Evolutionary conservation across 2,329 filamentous ascomycete species (phyloP).

Genomic region (Furcasterigmium furcatum): DNA sequence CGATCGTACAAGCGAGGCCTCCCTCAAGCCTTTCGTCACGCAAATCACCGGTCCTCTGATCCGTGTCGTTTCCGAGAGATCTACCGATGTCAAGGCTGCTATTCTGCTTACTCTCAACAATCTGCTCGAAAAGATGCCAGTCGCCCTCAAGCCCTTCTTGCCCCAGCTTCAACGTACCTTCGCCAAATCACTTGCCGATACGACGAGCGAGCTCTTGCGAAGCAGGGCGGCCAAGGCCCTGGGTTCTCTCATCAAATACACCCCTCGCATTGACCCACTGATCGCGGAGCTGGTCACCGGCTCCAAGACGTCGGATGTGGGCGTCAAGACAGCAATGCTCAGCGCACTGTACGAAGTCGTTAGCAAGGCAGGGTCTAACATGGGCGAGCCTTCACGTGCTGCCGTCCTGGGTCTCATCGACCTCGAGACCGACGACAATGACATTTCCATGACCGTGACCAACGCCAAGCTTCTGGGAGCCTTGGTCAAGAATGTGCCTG

Average conservation of each 20-base stretch:
- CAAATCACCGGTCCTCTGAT: slow-evolving; percentile 97
- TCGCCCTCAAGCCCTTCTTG: slow-evolving; percentile 92
- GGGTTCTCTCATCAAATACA: slow-evolving; percentile 92
- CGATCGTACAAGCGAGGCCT: slow-evolving; percentile 83
- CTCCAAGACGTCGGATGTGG: slow-evolving; percentile 82
- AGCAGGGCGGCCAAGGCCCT: slow-evolving; percentile 89
- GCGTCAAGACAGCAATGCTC: slow-evolving; percentile 93
- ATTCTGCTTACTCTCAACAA: slow-evolving; percentile 95
- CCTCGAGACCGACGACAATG: slow-evolving; percentile 71
- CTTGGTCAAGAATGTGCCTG: slow-evolving; percentile 79
- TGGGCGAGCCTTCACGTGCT: slow-evolving; percentile 85
- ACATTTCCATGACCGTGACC: slow-evolving; percentile 79
- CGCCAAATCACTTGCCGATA: slow-evolving; percentile 90
- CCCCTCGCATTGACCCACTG: slow-evolving; percentile 89
- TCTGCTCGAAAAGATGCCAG: slow-evolving; percentile 91
- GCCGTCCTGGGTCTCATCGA: slow-evolving; percentile 90
- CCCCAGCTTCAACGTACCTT: slow-evolving; percentile 96
- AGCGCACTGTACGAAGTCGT: slow-evolving; percentile 96
- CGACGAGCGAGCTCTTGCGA: slow-evolving; percentile 83
- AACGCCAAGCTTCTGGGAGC: slow-evolving; percentile 88
- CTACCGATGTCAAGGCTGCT: slow-evolving; percentile 92
- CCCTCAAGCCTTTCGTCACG: slow-evolving; percentile 91
- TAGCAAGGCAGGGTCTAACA: slow-evolving; percentile 89
- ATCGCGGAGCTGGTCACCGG: slow-evolving; percentile 93
- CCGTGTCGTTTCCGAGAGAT: slow-evolving; percentile 93